phyloP scores from a whole-genome alignment of 345 rosid species.

The Salix arbutifolia region DNA sequence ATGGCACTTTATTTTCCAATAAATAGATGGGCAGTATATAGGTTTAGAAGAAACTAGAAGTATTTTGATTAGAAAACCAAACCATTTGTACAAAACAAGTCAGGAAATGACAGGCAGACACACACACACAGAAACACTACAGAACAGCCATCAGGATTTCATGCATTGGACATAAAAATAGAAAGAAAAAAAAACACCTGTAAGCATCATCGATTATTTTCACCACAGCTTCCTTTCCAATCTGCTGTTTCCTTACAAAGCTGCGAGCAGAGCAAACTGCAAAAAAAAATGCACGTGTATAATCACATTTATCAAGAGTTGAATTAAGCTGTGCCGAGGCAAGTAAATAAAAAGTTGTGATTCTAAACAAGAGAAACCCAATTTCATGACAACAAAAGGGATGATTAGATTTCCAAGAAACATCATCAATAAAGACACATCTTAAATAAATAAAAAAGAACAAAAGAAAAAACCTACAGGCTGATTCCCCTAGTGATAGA shows the following conservation, averaged over 20 bases:
- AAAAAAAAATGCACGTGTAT: background rate
- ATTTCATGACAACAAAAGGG: background rate
- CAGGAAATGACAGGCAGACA: background rate
- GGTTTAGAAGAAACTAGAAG: background rate
- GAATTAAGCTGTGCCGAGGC: background rate
- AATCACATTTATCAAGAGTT: too few species aligned
- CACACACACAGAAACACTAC: background rate
- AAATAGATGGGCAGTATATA: background rate
- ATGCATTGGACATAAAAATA: background rate
- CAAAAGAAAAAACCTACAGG: background rate
- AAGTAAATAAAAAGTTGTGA: background rate
- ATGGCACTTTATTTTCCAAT: background rate
- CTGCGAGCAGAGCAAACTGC: conserved; percentile 6
- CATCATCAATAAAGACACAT: background rate
- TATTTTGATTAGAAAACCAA: background rate
- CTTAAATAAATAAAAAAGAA: background rate
- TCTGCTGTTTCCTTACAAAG: conserved; percentile 5
- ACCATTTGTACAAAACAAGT: background rate
- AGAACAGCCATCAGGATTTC: background rate
- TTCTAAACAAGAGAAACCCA: background rate
- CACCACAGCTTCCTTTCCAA: conserved; percentile 26
- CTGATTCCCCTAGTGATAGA: background rate
- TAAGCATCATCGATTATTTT: conserved; percentile 30
- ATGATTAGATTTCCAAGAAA: background rate
- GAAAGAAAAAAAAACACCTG: conserved; percentile 20